Conservation (phyloP, 2,329 filamentous ascomycete genomes). For the Cercospora zeina region DNA sequence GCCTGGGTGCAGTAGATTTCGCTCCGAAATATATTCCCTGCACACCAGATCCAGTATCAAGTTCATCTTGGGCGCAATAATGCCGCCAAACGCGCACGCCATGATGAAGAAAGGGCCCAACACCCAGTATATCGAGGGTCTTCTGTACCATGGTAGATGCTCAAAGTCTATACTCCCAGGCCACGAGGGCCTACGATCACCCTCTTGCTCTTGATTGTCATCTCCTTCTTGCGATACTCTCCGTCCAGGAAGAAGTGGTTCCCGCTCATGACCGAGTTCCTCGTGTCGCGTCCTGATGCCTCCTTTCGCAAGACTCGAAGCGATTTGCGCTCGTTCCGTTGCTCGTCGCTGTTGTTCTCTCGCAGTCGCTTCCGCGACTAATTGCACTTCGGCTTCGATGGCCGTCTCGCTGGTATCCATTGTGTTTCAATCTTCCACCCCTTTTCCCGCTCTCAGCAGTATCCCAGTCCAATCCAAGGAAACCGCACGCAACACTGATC, state of each 20-base stretch:
- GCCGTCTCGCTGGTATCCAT: constrained; percentile 40
- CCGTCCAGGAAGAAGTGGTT: constrained; percentile 30
- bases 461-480: not conserved
- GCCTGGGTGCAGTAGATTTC: constrained; percentile 53
- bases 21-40: constrained; percentile 74
- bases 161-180: constrained; percentile 54
- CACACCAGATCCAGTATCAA: constrained; percentile 83
- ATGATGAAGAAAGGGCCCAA: constrained; percentile 77
- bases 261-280: constrained; percentile 29
- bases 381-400: constrained; percentile 39
- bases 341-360: constrained; percentile 23
- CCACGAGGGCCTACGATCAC: constrained; percentile 30
- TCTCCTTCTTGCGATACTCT: constrained; percentile 15
- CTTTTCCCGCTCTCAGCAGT: not conserved
- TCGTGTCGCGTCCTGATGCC: constrained; percentile 28
- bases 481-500: not conserved
- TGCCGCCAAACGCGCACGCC: constrained; percentile 81
- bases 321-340: constrained; percentile 24
- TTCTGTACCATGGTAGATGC: constrained; percentile 62
- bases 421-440: not conserved
- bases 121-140: constrained; percentile 76
- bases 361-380: constrained; percentile 33
- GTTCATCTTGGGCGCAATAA: constrained; percentile 83
- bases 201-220: constrained; percentile 28
- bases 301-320: constrained; percentile 31